Base-by-base conservation (phyloP, 306 rosid species). In the Potentilla sterilis region DNA sequence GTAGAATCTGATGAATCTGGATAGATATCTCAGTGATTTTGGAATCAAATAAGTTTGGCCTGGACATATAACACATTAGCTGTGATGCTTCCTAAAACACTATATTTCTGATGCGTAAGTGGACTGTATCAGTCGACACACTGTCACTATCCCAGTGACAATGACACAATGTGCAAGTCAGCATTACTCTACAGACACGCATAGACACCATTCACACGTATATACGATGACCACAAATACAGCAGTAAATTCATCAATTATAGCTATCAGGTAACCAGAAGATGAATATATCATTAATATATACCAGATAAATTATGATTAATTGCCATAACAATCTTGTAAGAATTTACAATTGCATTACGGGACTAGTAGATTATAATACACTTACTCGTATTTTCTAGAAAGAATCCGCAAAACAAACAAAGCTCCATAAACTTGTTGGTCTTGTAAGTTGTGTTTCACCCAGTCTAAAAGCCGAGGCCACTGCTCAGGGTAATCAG, bases 401-500 rank as follows among this genome's bases (percentile, higher is more conserved):
- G 98, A 87, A 79, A 96, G 97, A 80, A 96, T 96, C 71, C 99
- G 89, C 81, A 96, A 82, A 69, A 96, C 98, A 82, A 80, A 92
- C 74, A 96, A 83, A 78, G 99, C 97, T 72, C 97, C 98, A 69
- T 88, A 87, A 70, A 96, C 93, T 85, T 92, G 97, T 59, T 87
- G 95, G 72, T 85, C 99, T 79, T 92, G 96, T 80, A 96, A 85
- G 83, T 89, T 90, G 79, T 79, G 92, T 78, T 90, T 96, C 90
- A 96, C 97, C 99, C 99, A 96, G 10, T 90, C 96, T 74, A 96
- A 83, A 84, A 96, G 99, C 77, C 10, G 85, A 5, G 94, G 93
- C 99, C 99, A 96, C 76, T 92, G 99, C 86, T 96, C 98, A 1
- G 99, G 99, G 73, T 92, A 96, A 85, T 96, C 98, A 51, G 96